Evolutionary conservation across 2,329 filamentous ascomycete species (phyloP), one percentile per base, ranked within the genome.

Genomic region (Sarocladium kiliense): DNA sequence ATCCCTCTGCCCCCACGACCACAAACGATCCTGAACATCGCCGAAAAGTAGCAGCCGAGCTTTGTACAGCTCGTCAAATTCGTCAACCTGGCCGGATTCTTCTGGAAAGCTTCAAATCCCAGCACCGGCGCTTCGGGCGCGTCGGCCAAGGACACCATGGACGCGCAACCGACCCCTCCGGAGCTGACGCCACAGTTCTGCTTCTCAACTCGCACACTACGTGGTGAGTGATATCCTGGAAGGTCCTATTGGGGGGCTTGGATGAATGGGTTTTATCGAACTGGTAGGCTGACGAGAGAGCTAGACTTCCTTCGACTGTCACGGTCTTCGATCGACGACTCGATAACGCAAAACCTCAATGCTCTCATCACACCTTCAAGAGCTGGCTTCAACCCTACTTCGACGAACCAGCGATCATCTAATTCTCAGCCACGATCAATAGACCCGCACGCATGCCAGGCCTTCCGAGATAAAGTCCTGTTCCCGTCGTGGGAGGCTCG

Each of bases 301-400:
- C 55, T 65, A 96, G 94, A 96, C 69, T 99, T 99, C 69, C 81
- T 99, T 21, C 88, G 91, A 37, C 72, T 94, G 61, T 97, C 93
- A 10, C 85, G 94, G 60, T 79, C 84, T 54, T 84, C 88, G 49
- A 87, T 97, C 65, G 94, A 99, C 72, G 94, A 99, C 72, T 91
- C 89, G 44, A 97, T 99, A 66, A 85, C 85, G 1, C 92, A 96
- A 66, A 93, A 95, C 65, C 83, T 99, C 58, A 97, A 97, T 75
- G 90, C 91, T 1, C 81, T 97, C 36, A 75, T 90, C 44, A 92
- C 87, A 1, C 93, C 93, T 0, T 80, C 89, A 12, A 75, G 77
- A 44, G 71, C 73, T 37, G 84, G 85, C 16, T 97, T 96, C 71
- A 88, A 96, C 66, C 89, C 93, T 1, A 74, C 79, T 0, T 92